These are phyloP conservation scores for Verbascum thapsus DNA, from an alignment of 257 asterid species.

Conservation along the genomic window DNA sequence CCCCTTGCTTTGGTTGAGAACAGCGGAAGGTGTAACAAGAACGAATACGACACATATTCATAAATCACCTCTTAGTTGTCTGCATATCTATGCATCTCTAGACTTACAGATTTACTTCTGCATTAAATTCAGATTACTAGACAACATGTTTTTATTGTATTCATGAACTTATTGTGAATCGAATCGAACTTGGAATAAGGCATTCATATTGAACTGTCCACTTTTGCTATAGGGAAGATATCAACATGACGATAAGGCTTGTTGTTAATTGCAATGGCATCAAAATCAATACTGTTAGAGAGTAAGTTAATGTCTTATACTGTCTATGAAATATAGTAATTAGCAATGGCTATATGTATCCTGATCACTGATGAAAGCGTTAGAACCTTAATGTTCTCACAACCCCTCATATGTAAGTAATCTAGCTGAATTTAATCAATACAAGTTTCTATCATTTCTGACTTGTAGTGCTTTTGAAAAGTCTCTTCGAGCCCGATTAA, in stretches of 20 bases:
- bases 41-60: conserved; percentile 52
- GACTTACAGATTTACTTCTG: too few relatives aligned
- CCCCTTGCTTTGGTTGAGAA: conserved; percentile 96
- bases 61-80: too few relatives aligned
- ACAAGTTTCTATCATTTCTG: conserved; percentile 29
- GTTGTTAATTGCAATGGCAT: conserved; percentile 93
- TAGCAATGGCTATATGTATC: not conserved
- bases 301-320: conserved; percentile 55
- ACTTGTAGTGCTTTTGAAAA: conserved; percentile 86
- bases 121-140: not conserved
- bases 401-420: too few relatives aligned
- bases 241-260: conserved; percentile 92
- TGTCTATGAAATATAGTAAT: conserved; percentile 6
- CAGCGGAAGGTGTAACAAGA: conserved; percentile 94
- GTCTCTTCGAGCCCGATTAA: conserved; percentile 83
- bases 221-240: conserved; percentile 81
- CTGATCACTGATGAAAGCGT: not conserved
- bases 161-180: too few relatives aligned
- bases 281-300: conserved; percentile 78
- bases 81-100: too few relatives aligned
- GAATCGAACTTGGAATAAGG: conserved; percentile 13
- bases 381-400: not conserved
- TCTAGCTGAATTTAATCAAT: too few relatives aligned
- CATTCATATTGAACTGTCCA: conserved; percentile 23
- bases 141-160: not conserved